A percentile compares a stretch with the other conserved stretches of the same genome.
Conservation (phyloP, 108 stramenopile genomes). For the Cyclotella atomus region DNA sequence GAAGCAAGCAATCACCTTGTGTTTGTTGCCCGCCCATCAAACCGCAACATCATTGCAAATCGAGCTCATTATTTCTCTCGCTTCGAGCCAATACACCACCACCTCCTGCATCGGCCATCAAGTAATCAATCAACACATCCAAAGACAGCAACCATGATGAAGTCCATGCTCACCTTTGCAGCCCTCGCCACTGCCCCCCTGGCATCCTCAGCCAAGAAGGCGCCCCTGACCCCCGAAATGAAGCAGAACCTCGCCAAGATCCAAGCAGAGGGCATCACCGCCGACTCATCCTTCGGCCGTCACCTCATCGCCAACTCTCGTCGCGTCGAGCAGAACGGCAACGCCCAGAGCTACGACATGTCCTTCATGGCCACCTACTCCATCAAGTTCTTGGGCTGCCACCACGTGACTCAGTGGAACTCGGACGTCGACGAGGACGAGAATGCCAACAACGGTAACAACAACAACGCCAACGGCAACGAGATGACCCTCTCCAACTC, state of each 20-base stretch:
- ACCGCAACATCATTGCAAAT: not conserved
- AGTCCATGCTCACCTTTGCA: conserved; percentile 8
- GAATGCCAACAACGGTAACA: conserved; percentile 27
- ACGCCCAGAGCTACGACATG: conserved; percentile 26
- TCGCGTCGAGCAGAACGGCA: conserved; percentile 38
- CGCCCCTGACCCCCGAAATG: conserved; percentile 33
- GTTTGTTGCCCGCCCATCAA: too few relatives aligned
- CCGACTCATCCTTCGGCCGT: conserved; percentile 55
- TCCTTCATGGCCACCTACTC: conserved; percentile 65
- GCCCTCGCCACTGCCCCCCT: conserved; percentile 26
- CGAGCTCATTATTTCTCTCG: not conserved
- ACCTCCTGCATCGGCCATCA: not conserved
- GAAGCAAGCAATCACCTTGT: too few relatives aligned
- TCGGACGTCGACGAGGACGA: conserved; percentile 19
- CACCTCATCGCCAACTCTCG: conserved; percentile 63
- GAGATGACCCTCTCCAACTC: conserved; percentile 50
- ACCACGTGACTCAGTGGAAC: conserved; percentile 79
- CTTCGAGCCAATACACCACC: not conserved
- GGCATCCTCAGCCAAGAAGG: conserved; percentile 30
- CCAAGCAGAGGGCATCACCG: conserved; percentile 55
- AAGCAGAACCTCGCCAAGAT: conserved; percentile 38
- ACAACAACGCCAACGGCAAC: conserved; percentile 51
- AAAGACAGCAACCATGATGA: conserved; percentile 8
- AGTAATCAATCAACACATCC: not conserved
- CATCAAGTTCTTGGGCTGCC: conserved; percentile 88